phyloP scores from a whole-genome alignment of 768 basidiomycete genomes.

The Agaricus sinodeliciosus region DNA sequence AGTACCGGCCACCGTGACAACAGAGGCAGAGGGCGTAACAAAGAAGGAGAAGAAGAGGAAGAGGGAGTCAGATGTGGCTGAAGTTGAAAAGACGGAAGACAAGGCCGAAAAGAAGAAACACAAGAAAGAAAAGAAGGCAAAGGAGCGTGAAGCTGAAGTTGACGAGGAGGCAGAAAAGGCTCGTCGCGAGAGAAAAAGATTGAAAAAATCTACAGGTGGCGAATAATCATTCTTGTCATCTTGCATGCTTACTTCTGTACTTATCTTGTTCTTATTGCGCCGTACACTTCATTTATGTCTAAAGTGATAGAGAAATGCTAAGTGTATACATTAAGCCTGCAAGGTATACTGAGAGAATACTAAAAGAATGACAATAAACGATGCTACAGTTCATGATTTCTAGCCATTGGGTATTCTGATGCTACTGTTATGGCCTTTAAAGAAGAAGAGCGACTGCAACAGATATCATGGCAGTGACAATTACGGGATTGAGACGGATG shows the following conservation, averaged over 20 bases:
- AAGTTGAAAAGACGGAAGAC: constrained; percentile 33
- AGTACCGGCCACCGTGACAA: constrained; percentile 16
- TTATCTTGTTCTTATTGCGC: not conserved
- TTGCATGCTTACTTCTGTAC: not conserved
- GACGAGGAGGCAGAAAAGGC: constrained; percentile 58
- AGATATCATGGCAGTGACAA: constrained; percentile 21
- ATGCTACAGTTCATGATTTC: constrained; percentile 4
- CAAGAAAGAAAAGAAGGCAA: constrained; percentile 59
- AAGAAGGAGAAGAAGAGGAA: constrained; percentile 83
- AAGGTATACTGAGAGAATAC: constrained; percentile 5
- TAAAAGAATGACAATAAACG: not conserved
- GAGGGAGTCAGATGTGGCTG: constrained; percentile 59
- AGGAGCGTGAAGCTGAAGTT: constrained; percentile 37
- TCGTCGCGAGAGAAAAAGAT: constrained; percentile 52
- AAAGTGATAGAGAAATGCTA: not conserved
- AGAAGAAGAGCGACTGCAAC: constrained; percentile 28
- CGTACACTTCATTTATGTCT: not conserved
- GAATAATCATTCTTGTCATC: constrained; percentile 18
- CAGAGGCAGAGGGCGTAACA: constrained; percentile 22
- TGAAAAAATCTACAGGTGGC: constrained; percentile 48
- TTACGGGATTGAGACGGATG: constrained; percentile 26
- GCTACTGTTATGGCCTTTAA: constrained; percentile 19
- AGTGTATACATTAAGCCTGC: constrained; percentile 5
- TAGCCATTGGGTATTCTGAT: constrained; percentile 20
- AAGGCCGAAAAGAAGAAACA: constrained; percentile 51